Evolutionary conservation across 176 grass and related monocot species (phyloP), one percentile per base, ranked within the genome.

Genomic region (Lolium multiflorum): DNA sequence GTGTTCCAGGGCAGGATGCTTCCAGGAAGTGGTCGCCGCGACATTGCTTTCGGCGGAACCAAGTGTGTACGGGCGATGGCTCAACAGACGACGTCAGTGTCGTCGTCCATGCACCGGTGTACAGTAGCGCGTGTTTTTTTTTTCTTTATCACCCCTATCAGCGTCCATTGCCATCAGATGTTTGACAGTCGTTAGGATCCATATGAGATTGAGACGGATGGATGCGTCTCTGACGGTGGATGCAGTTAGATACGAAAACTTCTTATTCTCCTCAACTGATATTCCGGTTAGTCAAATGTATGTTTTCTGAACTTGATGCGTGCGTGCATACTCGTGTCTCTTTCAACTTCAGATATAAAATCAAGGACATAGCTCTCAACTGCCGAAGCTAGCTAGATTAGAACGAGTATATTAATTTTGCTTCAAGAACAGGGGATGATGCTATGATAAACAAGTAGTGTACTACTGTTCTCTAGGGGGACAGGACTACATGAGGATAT

Each of bases 171-270:
- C 70, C 52, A 58, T 85, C 69, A 81, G 18, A 76, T 82, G 44
- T 76, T 70, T 85, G 82, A 89, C 88, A 39, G 24, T 67, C 20
- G 69, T 58, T 75, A 24, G 38, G 78, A 51, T 62, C 83, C 71
- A 69, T 49, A 69, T 49, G 48, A 47, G 63, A 54, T n/a, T n/a
- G 2, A 59, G 55, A 57, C 1, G 41, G 46, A 47, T 10, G 59
- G 59, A 25, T 11, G 21, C 9, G 10, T 6, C 24, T 57, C 37
- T 38, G 54, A 21, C 31, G 17, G 75, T 11, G 21, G 7, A 25
- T 62, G 2, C 52, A 56, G 60, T 11, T 56, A 11, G 21, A 47
- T 47, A 47, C 9, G 46, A 47, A 47, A 47, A 47, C 9, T 47
- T 47, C 11, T 47, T 47, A 8, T 47, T 47, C 46, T 11, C 46